Evolutionary conservation across 805 yeast genomes (phyloP).

Genomic region (Hanseniaspora thailandica): DNA sequence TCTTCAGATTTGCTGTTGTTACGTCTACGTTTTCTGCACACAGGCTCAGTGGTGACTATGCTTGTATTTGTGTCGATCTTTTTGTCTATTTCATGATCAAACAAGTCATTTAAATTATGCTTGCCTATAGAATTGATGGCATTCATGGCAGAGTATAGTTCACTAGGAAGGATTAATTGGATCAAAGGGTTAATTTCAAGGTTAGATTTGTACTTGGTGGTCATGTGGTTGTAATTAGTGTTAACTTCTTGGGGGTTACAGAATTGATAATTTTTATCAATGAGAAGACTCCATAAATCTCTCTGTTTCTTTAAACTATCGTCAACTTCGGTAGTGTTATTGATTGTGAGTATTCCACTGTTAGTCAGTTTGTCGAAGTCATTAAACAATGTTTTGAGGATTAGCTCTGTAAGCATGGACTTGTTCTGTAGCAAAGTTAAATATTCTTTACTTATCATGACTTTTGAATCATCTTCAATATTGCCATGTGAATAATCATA

Average conservation of each 20-base stretch:
- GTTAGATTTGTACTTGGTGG: slow-evolving; percentile 7
- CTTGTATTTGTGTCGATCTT: not conserved
- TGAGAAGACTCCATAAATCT: not conserved
- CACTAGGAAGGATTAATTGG: slow-evolving; percentile 16
- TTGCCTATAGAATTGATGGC: slow-evolving; percentile 11
- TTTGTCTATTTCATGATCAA: not conserved
- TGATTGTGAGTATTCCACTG: slow-evolving; percentile 3
- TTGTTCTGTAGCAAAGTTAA: slow-evolving; percentile 41
- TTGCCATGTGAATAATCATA: slow-evolving; percentile 33
- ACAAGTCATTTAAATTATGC: not conserved
- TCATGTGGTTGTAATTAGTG: slow-evolving; percentile 9
- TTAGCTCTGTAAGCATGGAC: slow-evolving; percentile 36
- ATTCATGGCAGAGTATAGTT: slow-evolving; percentile 15
- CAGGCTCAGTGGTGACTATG: not conserved
- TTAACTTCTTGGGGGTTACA: slow-evolving; percentile 6
- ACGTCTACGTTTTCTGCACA: not conserved
- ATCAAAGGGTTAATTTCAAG: slow-evolving; percentile 17
- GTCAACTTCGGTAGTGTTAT: not conserved
- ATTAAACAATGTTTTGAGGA: slow-evolving; percentile 25
- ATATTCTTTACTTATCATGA: slow-evolving; percentile 23
- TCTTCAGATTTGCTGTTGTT: not conserved
- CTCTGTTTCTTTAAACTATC: not conserved
- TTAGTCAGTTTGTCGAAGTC: slow-evolving; percentile 15
- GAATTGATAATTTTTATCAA: not conserved
- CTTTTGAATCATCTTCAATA: slow-evolving; percentile 17